Conservation (phyloP, 345 rosid genomes). For the Litchi chinensis region DNA sequence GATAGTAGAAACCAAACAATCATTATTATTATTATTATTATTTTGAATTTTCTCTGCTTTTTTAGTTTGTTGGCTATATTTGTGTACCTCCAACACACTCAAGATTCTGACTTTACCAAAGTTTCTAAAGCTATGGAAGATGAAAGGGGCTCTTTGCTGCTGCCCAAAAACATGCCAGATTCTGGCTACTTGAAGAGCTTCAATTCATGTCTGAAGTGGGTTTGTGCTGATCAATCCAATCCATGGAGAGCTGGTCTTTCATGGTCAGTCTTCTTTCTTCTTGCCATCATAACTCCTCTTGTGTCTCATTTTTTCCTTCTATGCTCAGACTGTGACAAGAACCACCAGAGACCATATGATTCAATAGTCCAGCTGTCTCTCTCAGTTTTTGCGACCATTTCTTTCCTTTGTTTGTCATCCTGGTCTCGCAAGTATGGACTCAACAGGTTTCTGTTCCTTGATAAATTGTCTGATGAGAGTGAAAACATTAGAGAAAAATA, state of each 20-base stretch:
- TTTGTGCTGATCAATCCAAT: slow-evolving; percentile 63
- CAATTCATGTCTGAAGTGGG: slow-evolving; percentile 47
- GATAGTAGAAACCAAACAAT: not conserved
- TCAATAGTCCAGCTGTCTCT: slow-evolving; percentile 70
- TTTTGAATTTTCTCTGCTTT: not conserved
- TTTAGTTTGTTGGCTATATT: not conserved
- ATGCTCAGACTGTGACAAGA: slow-evolving; percentile 64
- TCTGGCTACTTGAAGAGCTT: slow-evolving; percentile 40
- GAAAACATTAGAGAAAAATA: slow-evolving; percentile 59
- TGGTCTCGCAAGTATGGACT: slow-evolving; percentile 83
- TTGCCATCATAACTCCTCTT: slow-evolving; percentile 60
- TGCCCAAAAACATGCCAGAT: slow-evolving; percentile 9
- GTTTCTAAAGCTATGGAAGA: slow-evolving; percentile 42
- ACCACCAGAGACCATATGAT: slow-evolving; percentile 81
- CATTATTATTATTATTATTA: not conserved
- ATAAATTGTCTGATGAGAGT: slow-evolving; percentile 58
- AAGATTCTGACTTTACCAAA: slow-evolving; percentile 16
- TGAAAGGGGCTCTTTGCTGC: slow-evolving; percentile 23
- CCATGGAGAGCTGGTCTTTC: slow-evolving; percentile 54
- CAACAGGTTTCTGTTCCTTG: slow-evolving; percentile 67
- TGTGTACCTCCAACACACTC: not conserved
- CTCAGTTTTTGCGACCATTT: slow-evolving; percentile 66
- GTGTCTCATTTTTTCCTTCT: slow-evolving; percentile 68
- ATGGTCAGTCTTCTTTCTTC: slow-evolving; percentile 70
- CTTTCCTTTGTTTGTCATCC: slow-evolving; percentile 57